Conservation (phyloP, 23 red algal species). For the Gracilaria caudata region DNA sequence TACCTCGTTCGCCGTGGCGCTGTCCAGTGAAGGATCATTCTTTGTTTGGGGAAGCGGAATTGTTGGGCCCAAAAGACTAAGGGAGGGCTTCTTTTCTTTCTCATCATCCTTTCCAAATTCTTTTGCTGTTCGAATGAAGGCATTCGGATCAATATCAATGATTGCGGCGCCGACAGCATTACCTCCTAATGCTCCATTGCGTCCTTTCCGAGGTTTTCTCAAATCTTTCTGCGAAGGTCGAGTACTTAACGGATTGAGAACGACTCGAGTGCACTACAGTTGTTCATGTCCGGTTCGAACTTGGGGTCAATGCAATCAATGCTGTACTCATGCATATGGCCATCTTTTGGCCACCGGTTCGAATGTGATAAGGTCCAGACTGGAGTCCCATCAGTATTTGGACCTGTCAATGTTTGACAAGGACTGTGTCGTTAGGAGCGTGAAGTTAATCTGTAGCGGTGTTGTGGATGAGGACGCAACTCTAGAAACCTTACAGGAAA, state of each 20-base stretch:
- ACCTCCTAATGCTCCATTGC: neutral
- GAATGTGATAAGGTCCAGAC: neutral
- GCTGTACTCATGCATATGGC: neutral
- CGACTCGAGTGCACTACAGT: neutral
- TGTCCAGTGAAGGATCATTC: conserved; percentile 10
- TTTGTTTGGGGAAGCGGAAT: conserved; percentile 23
- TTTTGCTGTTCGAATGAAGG: neutral
- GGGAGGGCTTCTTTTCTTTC: neutral
- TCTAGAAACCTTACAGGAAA: conserved; percentile 12
- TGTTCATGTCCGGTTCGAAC: neutral
- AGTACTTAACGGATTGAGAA: neutral
- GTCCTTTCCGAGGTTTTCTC: conserved; percentile 17
- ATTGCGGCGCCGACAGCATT: conserved; percentile 9
- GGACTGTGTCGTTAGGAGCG: conserved; percentile 5
- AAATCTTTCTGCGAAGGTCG: conserved; percentile 16
- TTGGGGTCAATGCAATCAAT: neutral
- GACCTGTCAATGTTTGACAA: neutral
- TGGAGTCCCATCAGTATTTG: neutral
- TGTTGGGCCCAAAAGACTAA: conserved; percentile 2
- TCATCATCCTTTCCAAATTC: neutral
- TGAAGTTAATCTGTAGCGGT: conserved; percentile 16
- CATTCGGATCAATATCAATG: conserved; percentile 3
- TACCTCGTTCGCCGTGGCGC: neutral
- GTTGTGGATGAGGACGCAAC: conserved; percentile 11
- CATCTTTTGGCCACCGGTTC: conserved; percentile 13